A percentile compares a stretch with the other conserved stretches of the same genome.
These are phyloP conservation scores for Cyclospora cayetanensis DNA, from an alignment of 169 alveolate species.

Conservation along the genomic window DNA sequence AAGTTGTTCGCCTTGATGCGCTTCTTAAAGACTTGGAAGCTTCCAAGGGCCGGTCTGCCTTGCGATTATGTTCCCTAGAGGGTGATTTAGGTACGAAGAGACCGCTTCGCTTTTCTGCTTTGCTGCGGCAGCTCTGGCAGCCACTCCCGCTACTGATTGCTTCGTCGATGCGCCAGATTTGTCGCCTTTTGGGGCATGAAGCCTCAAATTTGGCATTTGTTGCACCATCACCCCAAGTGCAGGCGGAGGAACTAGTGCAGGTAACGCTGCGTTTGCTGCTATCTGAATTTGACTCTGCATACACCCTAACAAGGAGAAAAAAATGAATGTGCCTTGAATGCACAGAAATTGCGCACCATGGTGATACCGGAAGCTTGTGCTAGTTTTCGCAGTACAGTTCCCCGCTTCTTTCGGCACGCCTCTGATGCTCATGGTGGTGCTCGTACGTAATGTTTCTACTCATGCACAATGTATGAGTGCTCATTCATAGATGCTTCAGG, in stretches of 20 bases:
- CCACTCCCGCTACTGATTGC: background rate
- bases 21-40: background rate
- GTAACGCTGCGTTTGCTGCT: slow-evolving; percentile 26
- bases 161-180: too few species aligned
- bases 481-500: too few species aligned
- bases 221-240: background rate
- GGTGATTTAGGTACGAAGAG: background rate
- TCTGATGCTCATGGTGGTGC: too few species aligned
- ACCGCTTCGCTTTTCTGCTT: background rate
- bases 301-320: background rate
- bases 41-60: background rate
- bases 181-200: too few species aligned
- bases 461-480: too few species aligned
- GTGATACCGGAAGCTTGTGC: too few species aligned
- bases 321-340: background rate
- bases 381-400: too few species aligned
- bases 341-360: too few species aligned
- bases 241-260: slow-evolving; percentile 4
- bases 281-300: background rate
- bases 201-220: background rate
- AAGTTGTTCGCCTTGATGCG: background rate
- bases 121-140: background rate
- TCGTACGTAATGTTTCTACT: too few species aligned
- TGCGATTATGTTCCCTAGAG: background rate
- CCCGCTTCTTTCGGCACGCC: too few species aligned